Conservation (phyloP, 208 protist genomes). For the Phytomonas sp. region DNA sequence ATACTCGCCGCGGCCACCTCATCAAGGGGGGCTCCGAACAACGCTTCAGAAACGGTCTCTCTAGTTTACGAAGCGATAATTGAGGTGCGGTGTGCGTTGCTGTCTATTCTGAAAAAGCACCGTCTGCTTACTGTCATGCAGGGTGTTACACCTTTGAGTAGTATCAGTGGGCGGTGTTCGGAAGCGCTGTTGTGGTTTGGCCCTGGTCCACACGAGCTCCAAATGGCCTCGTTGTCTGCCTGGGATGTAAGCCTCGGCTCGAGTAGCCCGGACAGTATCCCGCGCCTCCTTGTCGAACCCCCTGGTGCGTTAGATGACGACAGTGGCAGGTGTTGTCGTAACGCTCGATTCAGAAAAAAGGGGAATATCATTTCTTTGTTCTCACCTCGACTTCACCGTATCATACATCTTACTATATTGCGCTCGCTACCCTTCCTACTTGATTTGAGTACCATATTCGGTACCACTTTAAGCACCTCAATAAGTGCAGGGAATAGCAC, state of each 20-base stretch:
- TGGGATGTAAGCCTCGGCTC: conserved; percentile 32
- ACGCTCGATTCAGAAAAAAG: background rate
- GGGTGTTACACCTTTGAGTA: background rate
- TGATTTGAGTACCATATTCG: conserved; percentile 16
- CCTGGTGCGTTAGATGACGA: background rate
- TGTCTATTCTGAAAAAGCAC: background rate
- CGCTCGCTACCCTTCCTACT: conserved; percentile 33
- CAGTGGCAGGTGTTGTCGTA: background rate
- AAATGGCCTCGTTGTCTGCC: conserved; percentile 14
- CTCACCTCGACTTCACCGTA: conserved; percentile 24
- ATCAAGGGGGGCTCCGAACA: background rate
- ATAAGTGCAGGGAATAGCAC: background rate
- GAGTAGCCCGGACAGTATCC: background rate
- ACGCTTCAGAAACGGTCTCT: background rate
- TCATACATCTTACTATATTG: conserved; percentile 34
- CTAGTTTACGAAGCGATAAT: background rate
- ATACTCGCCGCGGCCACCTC: conserved; percentile 21
- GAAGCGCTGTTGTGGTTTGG: conserved; percentile 22
- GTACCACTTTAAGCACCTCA: background rate
- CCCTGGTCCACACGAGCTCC: conserved; percentile 22
- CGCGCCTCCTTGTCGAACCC: background rate
- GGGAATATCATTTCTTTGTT: background rate
- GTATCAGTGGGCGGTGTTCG: background rate
- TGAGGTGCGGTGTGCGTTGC: background rate
- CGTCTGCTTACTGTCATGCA: background rate